Percentiles rank a stretch among this genome's conserved stretches.
phyloP scores from a whole-genome alignment of 2,329 filamentous ascomycete genomes.

The Beauveria sp. region DNA sequence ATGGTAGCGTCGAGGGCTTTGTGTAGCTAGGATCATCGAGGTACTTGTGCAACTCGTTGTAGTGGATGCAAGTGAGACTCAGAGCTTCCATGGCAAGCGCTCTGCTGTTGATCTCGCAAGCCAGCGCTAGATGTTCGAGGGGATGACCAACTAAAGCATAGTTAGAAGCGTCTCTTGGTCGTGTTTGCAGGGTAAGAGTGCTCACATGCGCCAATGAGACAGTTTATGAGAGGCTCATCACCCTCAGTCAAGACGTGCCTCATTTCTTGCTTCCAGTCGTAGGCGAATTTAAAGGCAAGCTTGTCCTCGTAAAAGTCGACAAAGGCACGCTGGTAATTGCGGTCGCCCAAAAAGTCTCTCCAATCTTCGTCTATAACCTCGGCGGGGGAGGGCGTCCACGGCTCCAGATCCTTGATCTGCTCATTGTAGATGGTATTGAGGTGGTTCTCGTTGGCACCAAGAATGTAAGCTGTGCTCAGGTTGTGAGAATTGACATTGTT shows the following conservation, averaged over 20 bases:
- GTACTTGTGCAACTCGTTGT: slow-evolving; percentile 56
- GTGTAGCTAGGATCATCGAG: slow-evolving; percentile 68
- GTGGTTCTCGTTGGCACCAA: slow-evolving; percentile 67
- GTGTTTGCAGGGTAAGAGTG: slow-evolving; percentile 11
- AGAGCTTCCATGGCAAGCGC: slow-evolving; percentile 87
- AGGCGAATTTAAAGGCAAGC: slow-evolving; percentile 62
- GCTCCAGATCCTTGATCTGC: slow-evolving; percentile 62
- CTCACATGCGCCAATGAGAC: slow-evolving; percentile 71
- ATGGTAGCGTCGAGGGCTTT: slow-evolving; percentile 50
- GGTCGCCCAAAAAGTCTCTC: slow-evolving; percentile 74
- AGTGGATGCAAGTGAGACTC: slow-evolving; percentile 52
- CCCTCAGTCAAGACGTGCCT: slow-evolving; percentile 68
- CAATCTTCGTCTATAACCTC: slow-evolving; percentile 82
- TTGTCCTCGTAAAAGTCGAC: slow-evolving; percentile 95
- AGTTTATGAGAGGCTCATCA: slow-evolving; percentile 71
- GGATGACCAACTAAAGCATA: slow-evolving; percentile 66
- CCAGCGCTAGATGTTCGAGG: slow-evolving; percentile 92
- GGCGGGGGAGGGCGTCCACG: slow-evolving; percentile 76
- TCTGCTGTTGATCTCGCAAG: slow-evolving; percentile 76
- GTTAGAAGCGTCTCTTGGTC: neutral
- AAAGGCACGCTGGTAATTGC: slow-evolving; percentile 78
- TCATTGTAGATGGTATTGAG: slow-evolving; percentile 75
- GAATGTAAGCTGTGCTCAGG: slow-evolving; percentile 75
- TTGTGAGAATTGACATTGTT: slow-evolving; percentile 82
- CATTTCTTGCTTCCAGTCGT: slow-evolving; percentile 77